Conservation (phyloP, 2,329 filamentous ascomycete genomes). For the Chaetomiaceae sp. region DNA sequence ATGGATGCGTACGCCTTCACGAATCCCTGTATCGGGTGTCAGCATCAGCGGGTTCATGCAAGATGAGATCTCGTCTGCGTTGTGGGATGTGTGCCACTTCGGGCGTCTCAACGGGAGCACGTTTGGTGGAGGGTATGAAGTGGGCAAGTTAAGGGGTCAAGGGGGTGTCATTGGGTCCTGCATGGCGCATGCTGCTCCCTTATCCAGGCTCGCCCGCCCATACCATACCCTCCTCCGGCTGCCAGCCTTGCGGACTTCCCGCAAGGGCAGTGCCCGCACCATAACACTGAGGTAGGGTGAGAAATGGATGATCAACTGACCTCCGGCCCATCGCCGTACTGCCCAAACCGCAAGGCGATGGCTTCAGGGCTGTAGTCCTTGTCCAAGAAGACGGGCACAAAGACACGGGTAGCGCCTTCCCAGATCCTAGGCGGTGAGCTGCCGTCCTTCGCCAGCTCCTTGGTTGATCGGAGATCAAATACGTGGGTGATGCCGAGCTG, state of each 20-base stretch:
- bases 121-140: no score
- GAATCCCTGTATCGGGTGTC: constrained; percentile 47
- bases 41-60: constrained; percentile 2
- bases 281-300: neutral
- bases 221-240: no score
- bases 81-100: neutral
- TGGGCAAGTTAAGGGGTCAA: no score
- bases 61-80: neutral
- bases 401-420: constrained; percentile 51
- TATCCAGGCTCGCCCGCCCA: no score
- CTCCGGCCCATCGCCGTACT: constrained; percentile 52
- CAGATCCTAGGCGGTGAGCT: constrained; percentile 40
- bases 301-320: constrained; percentile 27
- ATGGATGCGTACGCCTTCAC: constrained; percentile 61
- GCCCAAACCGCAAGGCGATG: constrained; percentile 55
- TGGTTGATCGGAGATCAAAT: constrained; percentile 64
- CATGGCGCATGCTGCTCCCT: no score
- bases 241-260: no score
- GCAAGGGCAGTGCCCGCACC: no score
- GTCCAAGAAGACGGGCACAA: constrained; percentile 61
- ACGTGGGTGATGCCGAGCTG: constrained; percentile 57
- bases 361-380: constrained; percentile 59
- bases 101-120: neutral
- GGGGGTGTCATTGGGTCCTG: no score
- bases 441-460: constrained; percentile 47